These are phyloP conservation scores for Geotrichum armillariae DNA, from an alignment of 1,139 yeast species.

Conservation along the genomic window DNA sequence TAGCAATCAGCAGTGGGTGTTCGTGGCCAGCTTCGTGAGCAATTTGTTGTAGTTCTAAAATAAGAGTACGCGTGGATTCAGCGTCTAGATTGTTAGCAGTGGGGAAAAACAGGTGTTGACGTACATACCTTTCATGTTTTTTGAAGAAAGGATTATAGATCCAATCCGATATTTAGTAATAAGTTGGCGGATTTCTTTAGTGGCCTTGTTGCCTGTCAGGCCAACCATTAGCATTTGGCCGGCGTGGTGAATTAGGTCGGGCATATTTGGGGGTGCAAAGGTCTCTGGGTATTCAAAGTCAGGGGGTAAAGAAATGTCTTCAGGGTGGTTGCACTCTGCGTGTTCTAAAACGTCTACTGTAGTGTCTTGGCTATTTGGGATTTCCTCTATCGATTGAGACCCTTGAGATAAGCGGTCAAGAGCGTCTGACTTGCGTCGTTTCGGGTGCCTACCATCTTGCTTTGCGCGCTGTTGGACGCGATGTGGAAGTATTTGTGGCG, in stretches of 20 bases:
- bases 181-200: conserved; percentile 56
- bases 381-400: not conserved
- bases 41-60: conserved; percentile 54
- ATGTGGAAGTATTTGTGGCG: not conserved
- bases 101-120: not conserved
- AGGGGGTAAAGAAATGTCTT: not conserved
- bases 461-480: not conserved
- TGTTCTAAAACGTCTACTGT: conserved; percentile 1
- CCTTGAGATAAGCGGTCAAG: too few relatives aligned
- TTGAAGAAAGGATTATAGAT: conserved; percentile 56
- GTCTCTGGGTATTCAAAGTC: conserved; percentile 13
- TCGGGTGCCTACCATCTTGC: conserved; percentile 2
- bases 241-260: conserved; percentile 34
- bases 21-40: conserved; percentile 56
- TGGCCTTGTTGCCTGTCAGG: conserved; percentile 57
- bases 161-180: conserved; percentile 57
- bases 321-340: not conserved
- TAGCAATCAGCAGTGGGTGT: conserved; percentile 50
- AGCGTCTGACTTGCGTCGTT: conserved; percentile 3
- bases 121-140: conserved; percentile 44
- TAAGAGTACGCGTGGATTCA: conserved; percentile 51
- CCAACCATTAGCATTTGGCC: conserved; percentile 67
- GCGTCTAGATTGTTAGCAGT: conserved; percentile 39
- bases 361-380: conserved; percentile 7
- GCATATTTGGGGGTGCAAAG: conserved; percentile 17